Evolutionary conservation across 345 rosid species (phyloP), one percentile per base, ranked within the genome.

Genomic region (Pistacia atlantica): DNA sequence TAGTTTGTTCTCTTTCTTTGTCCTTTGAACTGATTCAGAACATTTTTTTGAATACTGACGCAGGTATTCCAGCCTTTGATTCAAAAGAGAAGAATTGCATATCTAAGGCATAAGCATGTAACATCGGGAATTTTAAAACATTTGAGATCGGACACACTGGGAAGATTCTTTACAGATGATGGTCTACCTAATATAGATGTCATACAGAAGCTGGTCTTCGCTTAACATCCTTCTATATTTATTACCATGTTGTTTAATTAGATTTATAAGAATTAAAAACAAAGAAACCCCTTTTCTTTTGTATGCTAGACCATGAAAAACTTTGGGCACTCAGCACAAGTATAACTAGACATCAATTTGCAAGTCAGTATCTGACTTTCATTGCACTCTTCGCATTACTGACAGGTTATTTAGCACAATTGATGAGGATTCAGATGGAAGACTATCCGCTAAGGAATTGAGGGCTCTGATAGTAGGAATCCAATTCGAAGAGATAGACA

Each of bases 41-140:
- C 8, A 17, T 64, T 75, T 54, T 18, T 16, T 22, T 31, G 16
- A 52, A 16, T 52, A 11, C 57, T 52, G 20, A 13, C 65, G 28
- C 77, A 89, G 90, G 51, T 88, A 49, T 83, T 85, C 65, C 90
- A 85, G 80, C 92, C 90, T 17, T 82, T 87, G 87, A 81, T 87
- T 16, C 90, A 85, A 73, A 80, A 42, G 71, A 85, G 92, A 77
- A 83, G 81, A 69, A 71, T 89, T 1, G 86, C 81, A 14, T 82
- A 69, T 68, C 74, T 79, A 18, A 79, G 69, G 85, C 89, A 81
- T 75, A 88, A 88, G 77, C 91, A 77, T 6, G 57, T 89, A 28
- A 87, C 85, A 14, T 89, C 92, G 38, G 85, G 77, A 79, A 76
- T 89, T 67, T 61, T 89, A n/a, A 73, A 79, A 57, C 82, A 82